These are phyloP conservation scores for Tulasnella sp. DNA, from an alignment of 768 basidiomycete genomes.

Conservation along the genomic window DNA sequence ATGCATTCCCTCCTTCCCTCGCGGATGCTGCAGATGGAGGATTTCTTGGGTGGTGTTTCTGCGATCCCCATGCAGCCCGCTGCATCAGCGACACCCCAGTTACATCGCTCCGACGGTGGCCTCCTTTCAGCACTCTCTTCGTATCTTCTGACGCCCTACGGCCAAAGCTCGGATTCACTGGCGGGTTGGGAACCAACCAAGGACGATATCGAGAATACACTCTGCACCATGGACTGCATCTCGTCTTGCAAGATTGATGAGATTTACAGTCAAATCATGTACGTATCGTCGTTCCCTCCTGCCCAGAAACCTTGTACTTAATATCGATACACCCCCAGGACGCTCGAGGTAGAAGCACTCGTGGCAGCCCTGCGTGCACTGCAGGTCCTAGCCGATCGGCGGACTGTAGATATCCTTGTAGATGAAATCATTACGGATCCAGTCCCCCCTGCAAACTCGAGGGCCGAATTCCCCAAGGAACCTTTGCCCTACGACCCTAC, in stretches of 20 bases:
- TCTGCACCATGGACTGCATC: conserved; percentile 93
- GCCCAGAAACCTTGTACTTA: not conserved
- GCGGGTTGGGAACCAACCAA: conserved; percentile 84
- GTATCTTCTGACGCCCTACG: conserved; percentile 94
- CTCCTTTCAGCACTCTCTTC: conserved; percentile 88
- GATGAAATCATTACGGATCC: conserved; percentile 14
- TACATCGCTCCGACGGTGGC: conserved; percentile 63
- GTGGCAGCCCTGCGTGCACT: conserved; percentile 79
- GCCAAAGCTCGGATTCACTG: conserved; percentile 53
- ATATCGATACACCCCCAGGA: conserved; percentile 38
- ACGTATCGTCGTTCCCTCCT: conserved; percentile 31
- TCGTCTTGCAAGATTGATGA: conserved; percentile 90
- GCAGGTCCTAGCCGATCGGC: conserved; percentile 81
- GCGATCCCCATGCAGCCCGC: conserved; percentile 78
- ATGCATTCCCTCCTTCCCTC: conserved; percentile 84
- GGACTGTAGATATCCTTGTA: conserved; percentile 58
- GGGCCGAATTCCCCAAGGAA: not conserved
- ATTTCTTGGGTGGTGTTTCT: conserved; percentile 90
- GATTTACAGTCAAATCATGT: conserved; percentile 90
- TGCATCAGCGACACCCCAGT: conserved; percentile 40
- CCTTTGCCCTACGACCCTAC: conserved; percentile 85
- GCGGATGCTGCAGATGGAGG: conserved; percentile 93
- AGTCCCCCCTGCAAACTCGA: not conserved
- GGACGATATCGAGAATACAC: conserved; percentile 83
- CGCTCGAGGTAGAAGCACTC: conserved; percentile 69